phyloP scores from a whole-genome alignment of 441 rosid genomes.

The Croton setiger region DNA sequence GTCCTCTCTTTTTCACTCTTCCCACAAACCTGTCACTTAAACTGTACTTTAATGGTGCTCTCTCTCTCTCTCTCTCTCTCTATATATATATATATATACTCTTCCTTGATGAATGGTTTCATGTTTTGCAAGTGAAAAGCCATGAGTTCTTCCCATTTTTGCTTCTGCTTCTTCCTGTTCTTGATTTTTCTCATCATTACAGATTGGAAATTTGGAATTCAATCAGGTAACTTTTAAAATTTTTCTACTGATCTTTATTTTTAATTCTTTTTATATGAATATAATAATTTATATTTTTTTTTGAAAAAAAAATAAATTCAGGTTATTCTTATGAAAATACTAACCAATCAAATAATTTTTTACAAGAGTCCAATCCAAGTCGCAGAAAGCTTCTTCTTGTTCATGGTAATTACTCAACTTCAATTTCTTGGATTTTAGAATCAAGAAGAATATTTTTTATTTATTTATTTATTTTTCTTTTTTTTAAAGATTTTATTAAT shows the following conservation, averaged over 20 bases:
- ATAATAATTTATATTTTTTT: too few species aligned
- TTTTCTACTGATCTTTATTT: not conserved
- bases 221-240: conserved; percentile 20
- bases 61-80: too few species aligned
- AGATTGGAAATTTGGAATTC: conserved; percentile 18
- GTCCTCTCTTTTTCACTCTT: not conserved
- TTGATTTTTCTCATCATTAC: conserved; percentile 22
- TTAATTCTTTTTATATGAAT: not conserved
- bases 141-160: conserved; percentile 27
- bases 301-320: not conserved
- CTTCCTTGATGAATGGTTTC: not conserved
- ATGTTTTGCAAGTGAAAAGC: conserved; percentile 5
- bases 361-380: conserved; percentile 13
- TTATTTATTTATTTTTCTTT: too few species aligned
- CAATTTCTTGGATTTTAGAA: too few species aligned
- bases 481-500: too few species aligned
- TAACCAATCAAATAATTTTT: conserved; percentile 12
- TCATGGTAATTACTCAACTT: conserved; percentile 28
- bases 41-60: not conserved
- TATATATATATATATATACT: not conserved
- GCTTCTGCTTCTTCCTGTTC: conserved; percentile 24
- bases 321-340: conserved; percentile 12
- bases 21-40: not conserved
- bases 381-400: conserved; percentile 33
- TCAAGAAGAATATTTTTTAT: too few species aligned